Conservation (phyloP, 352 stramenopile genomes). For the Pythium dissimile region DNA sequence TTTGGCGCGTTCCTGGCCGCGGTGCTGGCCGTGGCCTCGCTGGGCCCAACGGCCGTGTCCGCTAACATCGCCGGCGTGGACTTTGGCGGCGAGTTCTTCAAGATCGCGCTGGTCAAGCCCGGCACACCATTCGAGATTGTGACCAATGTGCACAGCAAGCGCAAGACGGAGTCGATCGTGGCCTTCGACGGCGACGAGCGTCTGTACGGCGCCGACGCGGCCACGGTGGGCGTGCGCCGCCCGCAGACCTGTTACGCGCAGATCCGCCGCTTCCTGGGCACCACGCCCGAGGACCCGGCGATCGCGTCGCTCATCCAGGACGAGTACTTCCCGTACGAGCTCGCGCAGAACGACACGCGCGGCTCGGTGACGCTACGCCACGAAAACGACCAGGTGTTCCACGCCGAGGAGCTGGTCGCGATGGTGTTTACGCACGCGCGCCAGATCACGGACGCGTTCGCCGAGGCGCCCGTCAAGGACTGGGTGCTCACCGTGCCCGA, state of each 20-base stretch:
- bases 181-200: conserved; percentile 90
- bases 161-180: conserved; percentile 96
- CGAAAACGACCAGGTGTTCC: conserved; percentile 63
- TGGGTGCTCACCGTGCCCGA: conserved; percentile 95
- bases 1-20: conserved; percentile 8
- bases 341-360: conserved; percentile 81
- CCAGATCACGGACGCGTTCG: conserved; percentile 74
- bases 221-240: conserved; percentile 88
- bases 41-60: conserved; percentile 23
- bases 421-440: conserved; percentile 95
- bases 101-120: conserved; percentile 86
- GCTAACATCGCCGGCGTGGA: conserved; percentile 89
- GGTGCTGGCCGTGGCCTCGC: conserved; percentile 28
- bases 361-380: conserved; percentile 62
- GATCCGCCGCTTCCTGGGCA: conserved; percentile 90
- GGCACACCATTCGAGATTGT: conserved; percentile 97
- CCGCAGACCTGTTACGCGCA: conserved; percentile 88
- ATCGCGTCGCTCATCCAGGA: conserved; percentile 54
- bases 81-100: conserved; percentile 92
- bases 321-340: conserved; percentile 77
- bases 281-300: conserved; percentile 71
- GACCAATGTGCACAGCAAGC: conserved; percentile 97
- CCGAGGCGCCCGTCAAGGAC: conserved; percentile 81
- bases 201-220: conserved; percentile 95
- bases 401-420: conserved; percentile 93